A percentile compares a stretch with the other conserved stretches of the same genome.
These are phyloP conservation scores for Cyphellophora attinorum DNA, from an alignment of 2,329 filamentous ascomycete species.

Conservation along the genomic window DNA sequence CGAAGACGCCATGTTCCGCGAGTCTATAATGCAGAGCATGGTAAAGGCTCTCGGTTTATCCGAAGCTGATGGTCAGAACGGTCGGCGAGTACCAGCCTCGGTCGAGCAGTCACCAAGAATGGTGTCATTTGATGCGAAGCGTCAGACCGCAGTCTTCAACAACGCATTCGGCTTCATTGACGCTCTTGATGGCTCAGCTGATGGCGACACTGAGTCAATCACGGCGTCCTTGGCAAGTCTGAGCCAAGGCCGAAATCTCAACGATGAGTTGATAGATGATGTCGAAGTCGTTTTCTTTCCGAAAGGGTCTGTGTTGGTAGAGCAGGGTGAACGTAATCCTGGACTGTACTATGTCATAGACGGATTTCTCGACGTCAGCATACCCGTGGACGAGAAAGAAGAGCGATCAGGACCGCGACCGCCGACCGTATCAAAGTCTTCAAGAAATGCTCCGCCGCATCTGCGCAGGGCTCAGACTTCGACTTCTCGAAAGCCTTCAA, in stretches of 20 bases:
- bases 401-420: conserved; percentile 5
- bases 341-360: conserved; percentile 97
- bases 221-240: conserved; percentile 56
- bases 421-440: too few relatives aligned
- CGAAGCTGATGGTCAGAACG: conserved; percentile 33
- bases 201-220: conserved; percentile 80
- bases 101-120: conserved; percentile 77
- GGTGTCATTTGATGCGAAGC: conserved; percentile 70
- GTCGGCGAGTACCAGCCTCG: conserved; percentile 56
- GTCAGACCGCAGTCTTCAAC: conserved; percentile 68
- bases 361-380: conserved; percentile 87
- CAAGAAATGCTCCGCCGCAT: conserved; percentile 30
- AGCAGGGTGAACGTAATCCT: conserved; percentile 93
- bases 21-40: conserved; percentile 88
- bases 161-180: conserved; percentile 92
- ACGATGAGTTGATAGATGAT: conserved; percentile 78
- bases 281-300: conserved; percentile 97
- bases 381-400: conserved; percentile 58
- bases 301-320: conserved; percentile 84
- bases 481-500: conserved; percentile 26
- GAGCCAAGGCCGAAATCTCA: conserved; percentile 55
- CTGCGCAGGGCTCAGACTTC: conserved; percentile 35
- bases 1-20: conserved; percentile 79
- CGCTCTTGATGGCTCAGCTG: conserved; percentile 63
- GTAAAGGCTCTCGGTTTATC: conserved; percentile 86